A percentile compares a stretch with the other conserved stretches of the same genome.
Evolutionary conservation across 768 basidiomycete species (phyloP).

Genomic region (Tricholoma bakamatsutake): DNA sequence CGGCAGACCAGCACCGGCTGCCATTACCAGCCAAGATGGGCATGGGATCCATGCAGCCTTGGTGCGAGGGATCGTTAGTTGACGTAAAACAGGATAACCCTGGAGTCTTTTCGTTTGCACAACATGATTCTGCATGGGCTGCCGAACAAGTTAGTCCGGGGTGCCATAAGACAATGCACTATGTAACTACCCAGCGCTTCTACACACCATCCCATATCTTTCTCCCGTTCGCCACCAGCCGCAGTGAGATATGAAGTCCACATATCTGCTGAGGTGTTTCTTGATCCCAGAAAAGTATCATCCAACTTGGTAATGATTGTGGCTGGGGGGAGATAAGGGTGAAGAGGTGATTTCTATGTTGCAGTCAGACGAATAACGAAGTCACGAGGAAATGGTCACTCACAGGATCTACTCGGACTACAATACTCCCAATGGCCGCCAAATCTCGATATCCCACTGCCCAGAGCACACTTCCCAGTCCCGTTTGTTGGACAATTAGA

Average conservation of each 20-base stretch:
- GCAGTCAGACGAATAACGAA: not conserved
- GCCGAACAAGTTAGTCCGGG: not conserved
- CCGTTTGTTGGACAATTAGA: conserved; percentile 27
- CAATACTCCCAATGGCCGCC: conserved; percentile 43
- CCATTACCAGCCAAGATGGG: conserved; percentile 36
- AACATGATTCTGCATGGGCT: conserved; percentile 4
- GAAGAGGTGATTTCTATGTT: conserved; percentile 54
- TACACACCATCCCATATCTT: conserved; percentile 59
- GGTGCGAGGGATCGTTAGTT: conserved; percentile 17
- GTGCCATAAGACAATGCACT: conserved; percentile 19
- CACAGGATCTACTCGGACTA: conserved; percentile 50
- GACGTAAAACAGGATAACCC: conserved; percentile 41
- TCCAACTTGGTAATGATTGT: conserved; percentile 61
- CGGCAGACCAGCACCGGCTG: conserved; percentile 34
- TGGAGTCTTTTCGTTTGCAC: not conserved
- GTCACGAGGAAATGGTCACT: conserved; percentile 16
- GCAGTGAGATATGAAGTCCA: conserved; percentile 45
- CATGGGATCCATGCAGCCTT: conserved; percentile 55
- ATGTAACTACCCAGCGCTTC: conserved; percentile 11
- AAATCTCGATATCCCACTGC: conserved; percentile 49
- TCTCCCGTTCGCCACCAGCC: conserved; percentile 7
- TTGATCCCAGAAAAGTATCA: conserved; percentile 42
- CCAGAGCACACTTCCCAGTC: conserved; percentile 23
- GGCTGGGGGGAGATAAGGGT: conserved; percentile 48
- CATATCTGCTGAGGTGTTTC: conserved; percentile 21